Evolutionary conservation across 805 yeast species (phyloP).

Genomic region (Spathaspora girioi): DNA sequence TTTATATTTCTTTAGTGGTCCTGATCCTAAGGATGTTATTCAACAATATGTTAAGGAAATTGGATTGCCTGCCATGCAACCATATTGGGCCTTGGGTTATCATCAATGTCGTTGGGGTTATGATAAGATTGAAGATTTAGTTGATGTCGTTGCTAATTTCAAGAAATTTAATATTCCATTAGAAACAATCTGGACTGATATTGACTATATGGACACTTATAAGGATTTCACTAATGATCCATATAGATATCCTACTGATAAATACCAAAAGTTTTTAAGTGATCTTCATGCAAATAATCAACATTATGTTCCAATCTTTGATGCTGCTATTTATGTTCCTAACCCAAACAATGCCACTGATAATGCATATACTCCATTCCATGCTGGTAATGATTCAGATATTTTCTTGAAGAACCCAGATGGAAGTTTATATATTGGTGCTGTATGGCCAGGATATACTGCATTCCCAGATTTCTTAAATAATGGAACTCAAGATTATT

Average conservation of each 20-base stretch:
- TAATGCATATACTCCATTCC: slow-evolving; percentile 14
- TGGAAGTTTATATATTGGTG: slow-evolving; percentile 24
- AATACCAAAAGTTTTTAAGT: slow-evolving; percentile 13
- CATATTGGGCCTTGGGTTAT: slow-evolving; percentile 24
- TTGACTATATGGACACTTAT: slow-evolving; percentile 22
- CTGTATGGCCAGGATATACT: slow-evolving; percentile 29
- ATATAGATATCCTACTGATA: slow-evolving; percentile 15
- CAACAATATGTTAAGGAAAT: slow-evolving; percentile 18
- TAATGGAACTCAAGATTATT: slow-evolving; percentile 15
- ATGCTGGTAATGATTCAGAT: slow-evolving; percentile 14
- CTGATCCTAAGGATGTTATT: slow-evolving; percentile 20
- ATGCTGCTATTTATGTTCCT: slow-evolving; percentile 23
- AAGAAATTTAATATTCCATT: slow-evolving; percentile 15
- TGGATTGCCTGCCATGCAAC: slow-evolving; percentile 21
- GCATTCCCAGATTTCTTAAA: slow-evolving; percentile 26
- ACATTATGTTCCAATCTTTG: slow-evolving; percentile 23
- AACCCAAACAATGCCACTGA: slow-evolving; percentile 18
- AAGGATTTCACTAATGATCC: slow-evolving; percentile 23
- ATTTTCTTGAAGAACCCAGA: slow-evolving; percentile 21
- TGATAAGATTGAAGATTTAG: slow-evolving; percentile 12
- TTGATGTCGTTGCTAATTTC: slow-evolving; percentile 16
- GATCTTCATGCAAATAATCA: slow-evolving; percentile 16
- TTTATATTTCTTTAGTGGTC: slow-evolving; percentile 20
- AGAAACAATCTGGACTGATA: slow-evolving; percentile 23
- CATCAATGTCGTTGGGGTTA: slow-evolving; percentile 27